Base-by-base conservation (phyloP, 2,329 filamentous ascomycete species). In the Phialophora verrucosa region DNA sequence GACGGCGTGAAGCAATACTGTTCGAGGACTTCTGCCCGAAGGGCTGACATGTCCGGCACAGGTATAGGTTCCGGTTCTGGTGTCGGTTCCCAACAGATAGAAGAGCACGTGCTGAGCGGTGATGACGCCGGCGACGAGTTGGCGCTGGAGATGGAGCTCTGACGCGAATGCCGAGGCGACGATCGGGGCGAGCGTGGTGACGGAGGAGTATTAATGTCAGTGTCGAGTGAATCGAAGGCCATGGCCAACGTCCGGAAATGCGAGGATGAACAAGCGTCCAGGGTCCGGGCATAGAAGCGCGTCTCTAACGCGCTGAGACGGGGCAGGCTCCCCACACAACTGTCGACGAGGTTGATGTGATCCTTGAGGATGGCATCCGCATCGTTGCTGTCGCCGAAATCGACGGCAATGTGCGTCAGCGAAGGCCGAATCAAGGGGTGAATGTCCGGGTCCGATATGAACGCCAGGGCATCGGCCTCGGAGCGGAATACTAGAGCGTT, bases 401-500 rank as follows among this genome's bases (percentile, higher is more conserved):
- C 69, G 49, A 71, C 64, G 14, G 69, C 69, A 20, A 71, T 49
- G 54, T 70, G 67, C 2, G 63, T 59, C 25, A 71, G 32, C 17
- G 63, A 65, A 8, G 61, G 50, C 53, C 66, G 66, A 59, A 71
- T 68, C 51, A 58, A 49, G 8, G 67, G 67, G 38, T 68, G 65
- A 32, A 71, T 68, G 27, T 55, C 23, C 8, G 64, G 29, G 49
- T 71, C 69, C 29, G 63, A 49, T 32, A 71, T 63, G 57, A 68
- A 71, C 12, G 65, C 63, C 44, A 68, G 35, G 11, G 65, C 63
- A 38, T 71, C 59, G 23, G 64, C 49, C 5, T 63, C 63, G 2
- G 50, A 65, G 51, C 68, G 68, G n/a, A 71, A 71, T 2, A 70
- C 59, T 25, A 71, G 62, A 12, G 67, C 32, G 20, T 69, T 71